A percentile compares a stretch with the other conserved stretches of the same genome.
Evolutionary conservation across 2,329 filamentous ascomycete species (phyloP).

Genomic region (Cladobotryum mycophilum): DNA sequence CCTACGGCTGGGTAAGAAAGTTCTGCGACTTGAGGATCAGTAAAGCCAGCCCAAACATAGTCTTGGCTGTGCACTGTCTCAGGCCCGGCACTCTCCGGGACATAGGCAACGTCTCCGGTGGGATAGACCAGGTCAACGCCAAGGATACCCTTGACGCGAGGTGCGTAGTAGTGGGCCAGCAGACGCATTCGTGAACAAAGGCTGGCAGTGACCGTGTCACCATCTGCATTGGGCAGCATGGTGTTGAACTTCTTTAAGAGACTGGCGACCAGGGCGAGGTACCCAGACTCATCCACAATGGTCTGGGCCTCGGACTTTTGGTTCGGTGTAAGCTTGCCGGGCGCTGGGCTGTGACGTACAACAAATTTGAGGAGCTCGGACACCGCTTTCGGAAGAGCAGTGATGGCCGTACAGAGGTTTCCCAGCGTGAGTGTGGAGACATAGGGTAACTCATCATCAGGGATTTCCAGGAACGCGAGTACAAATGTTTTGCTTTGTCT

Average conservation of each 20-base stretch:
- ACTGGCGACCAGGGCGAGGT: background rate
- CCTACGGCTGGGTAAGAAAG: no score
- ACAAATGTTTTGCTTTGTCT: slow-evolving; percentile 7
- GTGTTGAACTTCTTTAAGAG: slow-evolving; percentile 5
- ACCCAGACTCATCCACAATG: slow-evolving; percentile 8
- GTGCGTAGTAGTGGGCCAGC: no score
- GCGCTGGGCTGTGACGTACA: background rate
- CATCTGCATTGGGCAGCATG: background rate
- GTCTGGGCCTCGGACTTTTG: slow-evolving; percentile 6
- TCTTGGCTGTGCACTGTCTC: no score
- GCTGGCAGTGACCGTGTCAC: no score
- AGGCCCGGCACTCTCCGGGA: no score
- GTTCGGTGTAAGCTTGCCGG: background rate
- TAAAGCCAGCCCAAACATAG: no score
- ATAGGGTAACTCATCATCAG: slow-evolving; percentile 4
- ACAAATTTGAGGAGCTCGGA: slow-evolving; percentile 6
- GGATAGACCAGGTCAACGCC: no score
- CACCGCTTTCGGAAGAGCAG: slow-evolving; percentile 3
- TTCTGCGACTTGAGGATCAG: no score
- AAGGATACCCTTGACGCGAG: no score
- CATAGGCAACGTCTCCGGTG: no score
- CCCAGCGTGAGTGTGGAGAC: slow-evolving; percentile 5
- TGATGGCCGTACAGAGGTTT: slow-evolving; percentile 4
- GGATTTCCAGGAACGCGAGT: slow-evolving; percentile 1
- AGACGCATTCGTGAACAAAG: no score